Base-by-base conservation (phyloP, 306 rosid genomes). In the Quercus agrifolia region DNA sequence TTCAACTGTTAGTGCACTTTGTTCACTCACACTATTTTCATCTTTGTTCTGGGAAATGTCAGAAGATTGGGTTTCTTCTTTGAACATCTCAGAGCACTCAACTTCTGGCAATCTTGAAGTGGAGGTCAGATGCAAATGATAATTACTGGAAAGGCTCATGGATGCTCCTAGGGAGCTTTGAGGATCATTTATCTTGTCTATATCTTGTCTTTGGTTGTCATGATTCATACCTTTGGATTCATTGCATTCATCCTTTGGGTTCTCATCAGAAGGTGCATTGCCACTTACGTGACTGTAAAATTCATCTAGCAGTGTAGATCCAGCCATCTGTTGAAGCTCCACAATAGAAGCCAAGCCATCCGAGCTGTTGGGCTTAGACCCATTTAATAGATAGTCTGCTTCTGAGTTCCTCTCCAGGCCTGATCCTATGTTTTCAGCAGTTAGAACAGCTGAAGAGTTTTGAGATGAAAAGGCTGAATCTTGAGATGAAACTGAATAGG, bases 391-490 rank as follows among this genome's bases (percentile, higher is more conserved):
- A 80, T 85, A 87, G 83, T 88, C 95, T 56, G 86, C 81, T 84
- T 89, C 95, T 41, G 95, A 92, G 87, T 94, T 89, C 86, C 93
- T 89, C 73, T 86, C 94, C 13, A 81, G 83, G 75, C 86, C 90
- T 18, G 91, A 90, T 70, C 87, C 87, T 12, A 88, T 57, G 76
- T 88, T 91, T 74, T 92, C 98, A 77, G 81, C 84, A 78, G 89
- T 84, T 80, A 87, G 98, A 70, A 89, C 80, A 74, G 72, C 75
- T 73, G 88, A 83, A 79, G 83, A 88, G 64, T 84, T 82, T 80
- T 90, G 96, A 78, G 86, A 89, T 71, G 89, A 83, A 77, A 83
- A 28, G 77, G 54, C 84, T 77, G 87, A 85, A 84, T 80, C 71
- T 74, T 81, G 89, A 49, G 80, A 84, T 77, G 91, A 90, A 76